These are phyloP conservation scores for Colletotrichum chlorophyti DNA, from an alignment of 2,329 filamentous ascomycete species.

Conservation along the genomic window DNA sequence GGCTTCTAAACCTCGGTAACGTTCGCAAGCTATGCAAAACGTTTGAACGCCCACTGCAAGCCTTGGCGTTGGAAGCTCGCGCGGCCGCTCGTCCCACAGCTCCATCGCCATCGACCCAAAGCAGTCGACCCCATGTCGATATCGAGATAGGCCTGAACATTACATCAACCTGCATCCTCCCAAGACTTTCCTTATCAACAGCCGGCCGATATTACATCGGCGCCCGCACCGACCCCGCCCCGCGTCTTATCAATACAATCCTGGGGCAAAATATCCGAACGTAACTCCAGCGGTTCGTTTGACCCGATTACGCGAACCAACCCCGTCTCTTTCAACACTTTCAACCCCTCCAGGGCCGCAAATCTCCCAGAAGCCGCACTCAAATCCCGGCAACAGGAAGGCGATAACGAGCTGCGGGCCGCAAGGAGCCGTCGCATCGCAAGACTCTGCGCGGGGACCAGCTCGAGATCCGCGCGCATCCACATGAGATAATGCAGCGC, in stretches of 20 bases:
- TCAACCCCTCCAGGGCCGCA: neutral
- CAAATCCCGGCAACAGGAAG: neutral
- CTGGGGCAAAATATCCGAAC: neutral
- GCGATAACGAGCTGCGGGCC: constrained; percentile 2
- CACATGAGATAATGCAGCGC: neutral
- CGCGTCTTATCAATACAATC: constrained; percentile 21
- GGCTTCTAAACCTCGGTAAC: too few relatives aligned
- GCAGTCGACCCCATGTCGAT: neutral
- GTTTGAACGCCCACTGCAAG: too few relatives aligned
- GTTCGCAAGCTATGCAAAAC: too few relatives aligned
- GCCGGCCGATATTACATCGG: neutral
- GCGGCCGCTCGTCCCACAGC: neutral
- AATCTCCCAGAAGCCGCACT: neutral
- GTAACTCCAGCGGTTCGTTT: constrained; percentile 26
- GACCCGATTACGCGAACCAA: neutral
- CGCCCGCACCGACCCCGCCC: neutral
- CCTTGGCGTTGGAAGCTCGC: too few relatives aligned
- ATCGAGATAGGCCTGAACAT: neutral
- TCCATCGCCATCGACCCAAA: neutral
- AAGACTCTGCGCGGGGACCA: neutral
- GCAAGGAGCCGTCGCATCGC: neutral
- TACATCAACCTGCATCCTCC: constrained; percentile 6
- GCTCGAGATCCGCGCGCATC: neutral
- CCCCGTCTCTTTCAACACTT: neutral
- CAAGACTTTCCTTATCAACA: constrained; percentile 1